Conservation (phyloP, 306 rosid genomes). For the Casuarina glauca region DNA sequence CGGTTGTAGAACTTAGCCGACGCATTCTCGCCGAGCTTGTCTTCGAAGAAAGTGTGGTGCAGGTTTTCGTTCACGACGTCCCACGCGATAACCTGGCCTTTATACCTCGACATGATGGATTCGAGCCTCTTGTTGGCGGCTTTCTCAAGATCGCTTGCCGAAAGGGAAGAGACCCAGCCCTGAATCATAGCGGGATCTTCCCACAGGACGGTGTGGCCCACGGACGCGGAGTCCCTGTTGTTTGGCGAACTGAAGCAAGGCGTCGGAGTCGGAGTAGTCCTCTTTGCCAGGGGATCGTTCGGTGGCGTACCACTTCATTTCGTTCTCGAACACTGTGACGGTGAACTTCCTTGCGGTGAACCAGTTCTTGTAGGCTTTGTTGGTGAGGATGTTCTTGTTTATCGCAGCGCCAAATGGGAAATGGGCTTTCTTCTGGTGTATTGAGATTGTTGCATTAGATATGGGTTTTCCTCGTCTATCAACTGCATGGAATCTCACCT, state of each 20-base stretch:
- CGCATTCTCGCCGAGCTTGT: slow-evolving; percentile 34
- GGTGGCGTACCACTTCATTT: slow-evolving; percentile 81
- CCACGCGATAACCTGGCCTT: slow-evolving; percentile 64
- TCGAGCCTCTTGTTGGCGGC: slow-evolving; percentile 43
- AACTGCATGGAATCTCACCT: slow-evolving; percentile 41
- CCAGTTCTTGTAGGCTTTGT: slow-evolving; percentile 60
- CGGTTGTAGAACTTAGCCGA: slow-evolving; percentile 37
- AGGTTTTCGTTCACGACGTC: slow-evolving; percentile 81
- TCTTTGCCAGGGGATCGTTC: slow-evolving; percentile 42
- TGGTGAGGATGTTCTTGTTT: slow-evolving; percentile 51
- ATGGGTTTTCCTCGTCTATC: slow-evolving; percentile 56
- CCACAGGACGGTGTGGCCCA: slow-evolving; percentile 78
- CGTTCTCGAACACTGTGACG: slow-evolving; percentile 60
- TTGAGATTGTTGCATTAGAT: slow-evolving; percentile 42
- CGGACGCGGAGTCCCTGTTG: slow-evolving; percentile 47
- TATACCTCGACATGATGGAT: slow-evolving; percentile 53
- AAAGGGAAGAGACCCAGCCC: slow-evolving; percentile 54
- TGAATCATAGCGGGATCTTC: slow-evolving; percentile 53
- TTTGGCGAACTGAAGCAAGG: slow-evolving; percentile 56
- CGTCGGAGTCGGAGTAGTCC: slow-evolving; percentile 48
- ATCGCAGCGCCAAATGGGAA: slow-evolving; percentile 70
- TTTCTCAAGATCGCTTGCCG: slow-evolving; percentile 18
- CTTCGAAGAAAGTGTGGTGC: slow-evolving; percentile 57
- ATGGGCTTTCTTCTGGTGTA: slow-evolving; percentile 15
- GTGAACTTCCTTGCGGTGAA: slow-evolving; percentile 52